These are phyloP conservation scores for Colletotrichum coccodes DNA, from an alignment of 2,329 filamentous ascomycete species.

Conservation along the genomic window DNA sequence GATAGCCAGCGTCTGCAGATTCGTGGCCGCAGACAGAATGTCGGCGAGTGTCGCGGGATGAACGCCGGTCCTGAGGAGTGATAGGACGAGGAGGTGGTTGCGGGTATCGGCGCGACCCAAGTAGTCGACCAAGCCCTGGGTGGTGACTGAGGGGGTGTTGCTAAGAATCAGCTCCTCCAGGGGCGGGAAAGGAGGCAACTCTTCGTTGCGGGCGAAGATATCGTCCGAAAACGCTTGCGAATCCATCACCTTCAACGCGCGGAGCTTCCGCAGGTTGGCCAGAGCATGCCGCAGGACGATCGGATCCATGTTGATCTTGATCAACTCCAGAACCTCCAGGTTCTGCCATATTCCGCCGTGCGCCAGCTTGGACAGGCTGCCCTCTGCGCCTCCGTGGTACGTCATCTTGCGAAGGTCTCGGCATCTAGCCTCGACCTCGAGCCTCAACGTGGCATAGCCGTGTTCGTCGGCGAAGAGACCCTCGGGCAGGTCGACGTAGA, in stretches of 20 bases:
- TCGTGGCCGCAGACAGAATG: slow-evolving; percentile 66
- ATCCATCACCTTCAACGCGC: slow-evolving; percentile 79
- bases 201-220: slow-evolving; percentile 74
- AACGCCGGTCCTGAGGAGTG: slow-evolving; percentile 78
- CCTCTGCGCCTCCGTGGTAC: slow-evolving; percentile 82
- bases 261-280: slow-evolving; percentile 72
- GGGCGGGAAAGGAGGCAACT: slow-evolving; percentile 78
- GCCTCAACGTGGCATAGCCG: slow-evolving; percentile 77
- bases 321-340: slow-evolving; percentile 79
- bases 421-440: slow-evolving; percentile 87
- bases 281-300: slow-evolving; percentile 77
- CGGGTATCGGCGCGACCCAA: slow-evolving; percentile 70
- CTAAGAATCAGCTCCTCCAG: slow-evolving; percentile 79
- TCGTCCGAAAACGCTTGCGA: slow-evolving; percentile 79
- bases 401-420: slow-evolving; percentile 89
- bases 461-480: slow-evolving; percentile 87
- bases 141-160: slow-evolving; percentile 77
- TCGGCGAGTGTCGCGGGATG: slow-evolving; percentile 69
- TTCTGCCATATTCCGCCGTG: slow-evolving; percentile 73
- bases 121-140: slow-evolving; percentile 75
- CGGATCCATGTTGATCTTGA: slow-evolving; percentile 75
- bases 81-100: slow-evolving; percentile 72
- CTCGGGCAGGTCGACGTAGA: slow-evolving; percentile 90
- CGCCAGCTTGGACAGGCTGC: slow-evolving; percentile 76
- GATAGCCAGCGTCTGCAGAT: slow-evolving; percentile 66